Base-by-base conservation (phyloP, 2,329 filamentous ascomycete species). In the Sporothrix inflata region DNA sequence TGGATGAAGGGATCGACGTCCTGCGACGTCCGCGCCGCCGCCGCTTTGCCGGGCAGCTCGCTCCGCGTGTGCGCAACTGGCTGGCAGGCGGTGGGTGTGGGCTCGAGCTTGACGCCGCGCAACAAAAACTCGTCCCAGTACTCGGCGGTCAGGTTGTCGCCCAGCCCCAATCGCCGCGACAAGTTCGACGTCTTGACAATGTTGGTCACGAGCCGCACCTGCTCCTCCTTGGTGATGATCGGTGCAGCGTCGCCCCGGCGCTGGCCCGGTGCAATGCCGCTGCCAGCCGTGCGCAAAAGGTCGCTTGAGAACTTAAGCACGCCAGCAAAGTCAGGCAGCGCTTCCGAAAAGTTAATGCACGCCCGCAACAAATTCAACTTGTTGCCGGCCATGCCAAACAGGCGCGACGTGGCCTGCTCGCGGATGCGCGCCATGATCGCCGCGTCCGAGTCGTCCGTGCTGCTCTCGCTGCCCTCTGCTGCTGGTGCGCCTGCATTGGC, bases 41-140 rank as follows among this genome's bases (percentile, higher is more conserved):
- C 63, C 14, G 83, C 82, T 3, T 83, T 84, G 9, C 86, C 86
- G 0, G 87, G 86, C 16, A 89, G 80, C 19, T 86, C 83, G 71
- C 82, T 86, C 74, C 84, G 87, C 1, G 86, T 84, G 77, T 94
- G 92, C 6, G 91, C 86, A 69, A 93, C 87, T 0, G 93, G 91
- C 19, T 87, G 86, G 75, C 88, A 86, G 12, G 86, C 85, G 55
- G 84, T 81, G 11, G 89, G 84, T 49, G 89, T 80, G 30, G 91
- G 84, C 68, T 94, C 88, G 57, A 97, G 83, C 71, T 90, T 88
- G 76, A 97, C 84, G 74, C 90, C 90, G 67, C 96, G 90, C 63
- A 99, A 87, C 9, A 99, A 84, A 77, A 98, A 98, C 78, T 97
- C 94, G 79, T 99, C 96, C 96, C 96, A 99, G 79, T 98, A 99